Evolutionary conservation across 2,329 filamentous ascomycete genomes (phyloP).

Genomic region (Leptographium galeiforme): DNA sequence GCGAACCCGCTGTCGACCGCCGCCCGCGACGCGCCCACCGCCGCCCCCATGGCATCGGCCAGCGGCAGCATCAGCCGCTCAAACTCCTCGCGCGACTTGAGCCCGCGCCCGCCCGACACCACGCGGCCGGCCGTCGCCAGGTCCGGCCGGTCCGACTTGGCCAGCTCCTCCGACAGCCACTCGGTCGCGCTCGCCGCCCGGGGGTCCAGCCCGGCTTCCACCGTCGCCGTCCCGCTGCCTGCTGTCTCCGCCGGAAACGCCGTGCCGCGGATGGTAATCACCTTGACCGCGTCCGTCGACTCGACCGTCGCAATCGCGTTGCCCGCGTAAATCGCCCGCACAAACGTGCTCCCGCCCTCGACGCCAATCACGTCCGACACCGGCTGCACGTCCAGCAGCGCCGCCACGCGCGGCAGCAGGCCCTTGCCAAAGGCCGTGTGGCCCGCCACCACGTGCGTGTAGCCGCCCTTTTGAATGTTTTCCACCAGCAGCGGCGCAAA

Average conservation of each 20-base stretch:
- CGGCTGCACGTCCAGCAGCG: constrained; percentile 82
- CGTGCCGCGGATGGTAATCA: constrained; percentile 86
- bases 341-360: constrained; percentile 84
- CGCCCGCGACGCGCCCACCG: constrained; percentile 85
- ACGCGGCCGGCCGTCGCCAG: constrained; percentile 79
- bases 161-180: constrained; percentile 88
- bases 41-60: constrained; percentile 85
- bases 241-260: constrained; percentile 67
- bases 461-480: constrained; percentile 92
- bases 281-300: constrained; percentile 70
- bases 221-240: constrained; percentile 45
- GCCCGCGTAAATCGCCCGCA: constrained; percentile 92
- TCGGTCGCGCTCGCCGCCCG: constrained; percentile 61
- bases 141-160: constrained; percentile 88
- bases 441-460: constrained; percentile 79
- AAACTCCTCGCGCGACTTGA: constrained; percentile 98
- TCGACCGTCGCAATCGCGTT: constrained; percentile 96
- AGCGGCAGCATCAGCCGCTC: constrained; percentile 84
- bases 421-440: constrained; percentile 97
- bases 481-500: constrained; percentile 86
- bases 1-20: constrained; percentile 96
- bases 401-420: constrained; percentile 79
- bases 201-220: constrained; percentile 75
- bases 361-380: constrained; percentile 84
- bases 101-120: constrained; percentile 82